Base-by-base conservation (phyloP, 2,329 filamentous ascomycete species). In the Beauveria sp. region DNA sequence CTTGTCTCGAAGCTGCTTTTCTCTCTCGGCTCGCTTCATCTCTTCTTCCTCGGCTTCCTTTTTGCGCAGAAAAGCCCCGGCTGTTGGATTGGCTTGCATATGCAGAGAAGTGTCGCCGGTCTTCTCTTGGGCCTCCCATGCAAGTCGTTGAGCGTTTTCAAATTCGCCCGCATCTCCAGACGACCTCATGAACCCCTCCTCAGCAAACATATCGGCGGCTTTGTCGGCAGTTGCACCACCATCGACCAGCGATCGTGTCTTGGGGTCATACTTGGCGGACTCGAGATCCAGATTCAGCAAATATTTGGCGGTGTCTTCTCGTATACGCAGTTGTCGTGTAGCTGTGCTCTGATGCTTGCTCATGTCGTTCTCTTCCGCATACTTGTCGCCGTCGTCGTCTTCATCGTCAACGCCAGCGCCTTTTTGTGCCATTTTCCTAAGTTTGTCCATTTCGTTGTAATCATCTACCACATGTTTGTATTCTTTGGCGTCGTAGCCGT, bases 251-350 rank as follows among this genome's bases (percentile, higher is more conserved):
- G 90, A 88, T 68, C 95, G 84, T 14, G 93, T 97, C 73, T 99
- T 99, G 0, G 95, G 95, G 70, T 99, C 93, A 75, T 99, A 99
- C 73, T 96, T 96, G 1, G 96, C 95, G 1, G 93, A 97, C 70
- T 99, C 95, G 3, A 96, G 81, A 71, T 99, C 95, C 30, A 99
- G 84, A 71, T 98, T 98, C 9, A 97, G 79, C 3, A 99, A 81
- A 72, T 99, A 99, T 70, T 97, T 98, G 24, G 95, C 95, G 0
- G 95, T 99, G 73, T 99, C 95, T 77, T 99, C 95, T 73, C 95
- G 85, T 72, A 99, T 86, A 65, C 95, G 86, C 62, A 99, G 80
- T 71, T 98, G 96, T 62, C 92, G 84, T 1, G 95, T 96, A 7
- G 91, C 90, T 24, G 92, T 97, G 67, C 89, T 89, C 73, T 97